Conservation (phyloP, 495 filamentous ascomycete genomes). For the Cairneyella variabilis region DNA sequence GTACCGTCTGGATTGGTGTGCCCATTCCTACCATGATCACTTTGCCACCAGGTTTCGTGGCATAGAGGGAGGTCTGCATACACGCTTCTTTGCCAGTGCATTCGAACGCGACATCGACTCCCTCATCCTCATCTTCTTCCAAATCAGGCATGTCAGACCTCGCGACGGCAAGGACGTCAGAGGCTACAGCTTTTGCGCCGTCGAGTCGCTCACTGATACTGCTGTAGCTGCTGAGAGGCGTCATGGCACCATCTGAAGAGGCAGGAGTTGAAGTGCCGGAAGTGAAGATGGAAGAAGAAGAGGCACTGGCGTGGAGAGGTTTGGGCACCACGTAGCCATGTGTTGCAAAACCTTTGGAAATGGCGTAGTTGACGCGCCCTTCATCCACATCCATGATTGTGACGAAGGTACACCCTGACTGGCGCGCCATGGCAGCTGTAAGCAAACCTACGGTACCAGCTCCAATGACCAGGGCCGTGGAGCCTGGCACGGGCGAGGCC, state of each 20-base stretch:
- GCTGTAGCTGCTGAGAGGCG: slow-evolving; percentile 37
- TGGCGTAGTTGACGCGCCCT: slow-evolving; percentile 69
- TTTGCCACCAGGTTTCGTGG: slow-evolving; percentile 71
- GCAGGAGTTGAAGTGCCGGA: slow-evolving; percentile 28
- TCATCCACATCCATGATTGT: slow-evolving; percentile 83
- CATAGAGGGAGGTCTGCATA: slow-evolving; percentile 83
- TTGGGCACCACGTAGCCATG: slow-evolving; percentile 60
- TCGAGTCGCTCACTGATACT: slow-evolving; percentile 45
- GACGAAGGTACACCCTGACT: slow-evolving; percentile 63
- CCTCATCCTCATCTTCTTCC: slow-evolving; percentile 48
- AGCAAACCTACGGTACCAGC: slow-evolving; percentile 84
- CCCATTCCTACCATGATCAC: slow-evolving; percentile 93
- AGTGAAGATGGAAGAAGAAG: slow-evolving; percentile 31
- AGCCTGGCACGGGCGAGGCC: slow-evolving; percentile 42
- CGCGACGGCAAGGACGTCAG: slow-evolving; percentile 46
- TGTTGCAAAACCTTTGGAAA: slow-evolving; percentile 66
- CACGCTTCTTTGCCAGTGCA: slow-evolving; percentile 88
- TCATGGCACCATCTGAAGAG: slow-evolving; percentile 35
- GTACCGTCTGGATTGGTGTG: slow-evolving; percentile 82
- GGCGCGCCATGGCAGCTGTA: slow-evolving; percentile 64
- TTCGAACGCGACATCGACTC: slow-evolving; percentile 80
- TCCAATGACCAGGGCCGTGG: slow-evolving; percentile 74
- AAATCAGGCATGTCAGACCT: slow-evolving; percentile 22
- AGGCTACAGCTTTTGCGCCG: slow-evolving; percentile 55
- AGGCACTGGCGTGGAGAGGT: slow-evolving; percentile 32